These are phyloP conservation scores for Dactylellina sp. DNA, from an alignment of 2,329 filamentous ascomycete genomes.

Conservation along the genomic window DNA sequence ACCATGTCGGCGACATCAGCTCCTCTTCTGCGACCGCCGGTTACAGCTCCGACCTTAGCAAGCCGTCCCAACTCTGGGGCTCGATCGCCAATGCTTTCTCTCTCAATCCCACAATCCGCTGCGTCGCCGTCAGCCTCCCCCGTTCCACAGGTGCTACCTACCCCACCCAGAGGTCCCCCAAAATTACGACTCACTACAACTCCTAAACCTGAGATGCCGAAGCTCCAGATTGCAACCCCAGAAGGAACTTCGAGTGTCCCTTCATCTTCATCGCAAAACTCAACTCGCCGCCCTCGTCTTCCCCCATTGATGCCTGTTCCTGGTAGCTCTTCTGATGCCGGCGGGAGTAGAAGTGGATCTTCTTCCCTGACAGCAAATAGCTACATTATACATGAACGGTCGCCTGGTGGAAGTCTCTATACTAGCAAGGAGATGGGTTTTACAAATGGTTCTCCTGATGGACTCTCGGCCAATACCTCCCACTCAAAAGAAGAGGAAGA, in stretches of 20 bases:
- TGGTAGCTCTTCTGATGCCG: slow-evolving; percentile 41
- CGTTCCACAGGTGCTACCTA: slow-evolving; percentile 46
- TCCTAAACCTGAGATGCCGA: slow-evolving; percentile 54
- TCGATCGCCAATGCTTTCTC: slow-evolving; percentile 57
- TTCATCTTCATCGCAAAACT: slow-evolving; percentile 50
- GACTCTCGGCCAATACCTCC: slow-evolving; percentile 45
- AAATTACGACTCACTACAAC: slow-evolving; percentile 60
- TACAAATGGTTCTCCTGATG: slow-evolving; percentile 52
- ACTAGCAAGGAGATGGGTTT: slow-evolving; percentile 50
- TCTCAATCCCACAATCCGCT: slow-evolving; percentile 58
- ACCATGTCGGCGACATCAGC: slow-evolving; percentile 57
- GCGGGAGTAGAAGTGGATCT: slow-evolving; percentile 23
- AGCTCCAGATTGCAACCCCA: slow-evolving; percentile 51
- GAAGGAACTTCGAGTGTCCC: slow-evolving; percentile 50
- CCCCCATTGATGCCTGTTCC: slow-evolving; percentile 43
- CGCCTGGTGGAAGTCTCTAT: slow-evolving; percentile 50
- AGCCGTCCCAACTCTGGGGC: slow-evolving; percentile 54
- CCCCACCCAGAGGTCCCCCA: slow-evolving; percentile 58
- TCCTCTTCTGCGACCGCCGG: slow-evolving; percentile 50
- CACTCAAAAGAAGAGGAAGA: slow-evolving; percentile 56
- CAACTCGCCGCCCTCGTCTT: slow-evolving; percentile 37
- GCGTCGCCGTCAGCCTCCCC: slow-evolving; percentile 42
- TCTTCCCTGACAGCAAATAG: slow-evolving; percentile 44
- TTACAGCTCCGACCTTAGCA: slow-evolving; percentile 50
- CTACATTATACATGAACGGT: slow-evolving; percentile 49